Evolutionary conservation across 2,329 filamentous ascomycete species (phyloP), one percentile per base, ranked within the genome.

Genomic region (Botrytis elliptica): DNA sequence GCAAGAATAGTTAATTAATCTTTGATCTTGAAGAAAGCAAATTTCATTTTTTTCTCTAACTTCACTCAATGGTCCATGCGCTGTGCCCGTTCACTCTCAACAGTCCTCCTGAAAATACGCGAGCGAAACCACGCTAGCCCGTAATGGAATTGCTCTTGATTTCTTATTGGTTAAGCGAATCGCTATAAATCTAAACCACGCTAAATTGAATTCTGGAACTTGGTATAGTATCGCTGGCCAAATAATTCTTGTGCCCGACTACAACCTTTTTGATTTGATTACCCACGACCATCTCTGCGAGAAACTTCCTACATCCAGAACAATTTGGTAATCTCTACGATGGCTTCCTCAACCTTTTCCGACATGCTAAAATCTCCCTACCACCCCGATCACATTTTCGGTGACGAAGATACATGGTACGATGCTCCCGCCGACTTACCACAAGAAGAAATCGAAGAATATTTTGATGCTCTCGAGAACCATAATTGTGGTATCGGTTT

Each of bases 101-200:
- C 25, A 68, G 25, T n/a, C 46, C 66, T 68, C 66, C 49, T 68
- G 46, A 68, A 57, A 57, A 42, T 68, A 68, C 49, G 66, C 66
- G 66, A 68, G 18, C 6, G 9, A 42, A 3, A 25, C 4, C 4
- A 42, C 16, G 16, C 25, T 42, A 57, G 5, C 25, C 49, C 7
- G 42, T 2, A 42, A 33, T 42, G 18, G 7, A 33, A 65, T 22
- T 33, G 7, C 8, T 14, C 5, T 44, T n/a, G 12, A 33, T 33
- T 46, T 42, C 44, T 46, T 4, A 57, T 57, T 57, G 52, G n/a
- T 4, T 29, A 46, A 65, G n/a, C 40, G 40, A 46, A 64, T 2
- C 3, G 22, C 9, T n/a, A 44, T 64, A n/a, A 14, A 42, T 5
- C 1, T 1, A 3, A 29, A 29, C 38, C 16, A n/a, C 49, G 12